These are phyloP conservation scores for Spergularia azorica DNA, from an alignment of 179 eudicot species.

Conservation along the genomic window DNA sequence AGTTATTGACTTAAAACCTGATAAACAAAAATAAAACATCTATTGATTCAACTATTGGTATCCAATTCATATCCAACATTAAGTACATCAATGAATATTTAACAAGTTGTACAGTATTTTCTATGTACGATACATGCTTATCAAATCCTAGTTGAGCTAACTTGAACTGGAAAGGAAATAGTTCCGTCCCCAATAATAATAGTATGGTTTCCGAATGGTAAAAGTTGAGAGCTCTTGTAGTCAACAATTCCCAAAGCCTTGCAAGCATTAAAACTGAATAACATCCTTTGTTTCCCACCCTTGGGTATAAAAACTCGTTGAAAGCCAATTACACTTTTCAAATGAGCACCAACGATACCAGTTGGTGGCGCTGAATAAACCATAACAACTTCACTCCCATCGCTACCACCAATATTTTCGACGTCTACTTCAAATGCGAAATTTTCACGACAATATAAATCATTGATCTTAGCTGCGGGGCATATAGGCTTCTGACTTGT, in stretches of 20 bases:
- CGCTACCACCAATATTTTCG: slow-evolving; percentile 26
- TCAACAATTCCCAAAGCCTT: slow-evolving; percentile 28
- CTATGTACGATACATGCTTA: too few species aligned
- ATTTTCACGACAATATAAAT: slow-evolving; percentile 14
- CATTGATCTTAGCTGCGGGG: slow-evolving; percentile 17
- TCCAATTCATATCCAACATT: too few species aligned
- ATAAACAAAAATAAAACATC: too few species aligned
- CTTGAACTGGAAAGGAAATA: slow-evolving; percentile 17
- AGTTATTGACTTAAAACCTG: too few species aligned
- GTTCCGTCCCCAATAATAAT: slow-evolving; percentile 25
- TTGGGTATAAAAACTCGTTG: slow-evolving; percentile 21
- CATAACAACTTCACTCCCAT: slow-evolving; percentile 35
- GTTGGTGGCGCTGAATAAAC: slow-evolving; percentile 25
- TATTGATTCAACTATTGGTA: too few species aligned
- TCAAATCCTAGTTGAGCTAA: neutral
- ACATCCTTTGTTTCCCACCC: neutral
- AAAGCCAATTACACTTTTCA: slow-evolving; percentile 35
- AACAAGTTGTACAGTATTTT: too few species aligned
- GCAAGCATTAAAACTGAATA: slow-evolving; percentile 31
- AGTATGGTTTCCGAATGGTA: slow-evolving; percentile 27
- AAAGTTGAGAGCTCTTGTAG: slow-evolving; percentile 7
- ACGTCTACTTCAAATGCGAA: slow-evolving; percentile 21
- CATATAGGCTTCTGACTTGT: slow-evolving; percentile 17
- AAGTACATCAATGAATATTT: too few species aligned
- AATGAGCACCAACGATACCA: slow-evolving; percentile 23